Conservation (phyloP, 2,329 filamentous ascomycete genomes). For the Teratosphaeria zuluensis region DNA sequence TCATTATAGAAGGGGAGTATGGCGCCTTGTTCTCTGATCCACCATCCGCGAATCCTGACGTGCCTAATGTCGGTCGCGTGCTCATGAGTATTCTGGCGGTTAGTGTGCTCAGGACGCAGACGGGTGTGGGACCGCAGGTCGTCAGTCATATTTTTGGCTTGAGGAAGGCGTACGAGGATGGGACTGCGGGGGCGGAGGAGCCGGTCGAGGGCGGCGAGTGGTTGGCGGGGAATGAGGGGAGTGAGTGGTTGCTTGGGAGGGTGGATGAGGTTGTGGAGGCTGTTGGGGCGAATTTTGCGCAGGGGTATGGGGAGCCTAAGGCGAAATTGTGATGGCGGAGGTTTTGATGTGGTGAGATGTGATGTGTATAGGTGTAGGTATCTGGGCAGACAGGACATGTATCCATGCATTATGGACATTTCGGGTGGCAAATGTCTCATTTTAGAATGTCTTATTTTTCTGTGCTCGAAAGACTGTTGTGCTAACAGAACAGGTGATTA, state of each 20-base stretch:
- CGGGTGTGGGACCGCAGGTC: slow-evolving; percentile 74
- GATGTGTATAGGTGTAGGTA: neutral
- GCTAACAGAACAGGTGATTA: neutral
- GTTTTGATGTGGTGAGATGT: neutral
- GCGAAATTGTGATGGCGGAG: slow-evolving; percentile 30
- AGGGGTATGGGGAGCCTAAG: slow-evolving; percentile 35
- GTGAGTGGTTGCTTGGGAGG: slow-evolving; percentile 51
- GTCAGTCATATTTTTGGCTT: slow-evolving; percentile 72
- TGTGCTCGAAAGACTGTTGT: neutral
- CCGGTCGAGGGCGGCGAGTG: slow-evolving; percentile 51
- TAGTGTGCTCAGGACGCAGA: slow-evolving; percentile 65
- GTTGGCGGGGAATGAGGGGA: slow-evolving; percentile 57
- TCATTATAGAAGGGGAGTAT: slow-evolving; percentile 69
- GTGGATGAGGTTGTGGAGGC: slow-evolving; percentile 51
- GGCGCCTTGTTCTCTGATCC: slow-evolving; percentile 64
- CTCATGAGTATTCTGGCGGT: slow-evolving; percentile 66
- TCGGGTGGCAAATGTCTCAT: too few species aligned
- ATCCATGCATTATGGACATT: too few species aligned
- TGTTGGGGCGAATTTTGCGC: slow-evolving; percentile 47
- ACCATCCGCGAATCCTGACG: slow-evolving; percentile 18
- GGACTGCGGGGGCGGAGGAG: slow-evolving; percentile 41
- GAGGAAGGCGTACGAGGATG: slow-evolving; percentile 65
- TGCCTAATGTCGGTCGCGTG: slow-evolving; percentile 54
- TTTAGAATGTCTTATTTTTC: too few species aligned
- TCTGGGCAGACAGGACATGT: neutral